These are phyloP conservation scores for Penicillium sp. DNA, from an alignment of 2,329 filamentous ascomycete species.

Conservation along the genomic window DNA sequence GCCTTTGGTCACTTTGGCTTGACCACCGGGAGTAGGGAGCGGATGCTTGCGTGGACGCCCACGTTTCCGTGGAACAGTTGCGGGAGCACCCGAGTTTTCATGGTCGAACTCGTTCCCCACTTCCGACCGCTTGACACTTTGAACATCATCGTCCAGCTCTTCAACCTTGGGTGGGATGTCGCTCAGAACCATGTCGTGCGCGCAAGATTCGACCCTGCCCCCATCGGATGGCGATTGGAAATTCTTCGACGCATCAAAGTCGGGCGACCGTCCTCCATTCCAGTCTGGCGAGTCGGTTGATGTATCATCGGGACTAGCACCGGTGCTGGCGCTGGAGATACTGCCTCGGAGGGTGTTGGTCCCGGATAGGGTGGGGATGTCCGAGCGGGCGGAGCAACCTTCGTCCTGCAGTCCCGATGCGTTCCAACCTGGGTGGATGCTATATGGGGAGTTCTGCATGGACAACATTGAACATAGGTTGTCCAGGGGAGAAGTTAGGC, in stretches of 20 bases:
- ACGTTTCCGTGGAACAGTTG: constrained; percentile 58
- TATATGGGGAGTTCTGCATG: constrained; percentile 35
- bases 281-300: constrained; percentile 33
- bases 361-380: constrained; percentile 25
- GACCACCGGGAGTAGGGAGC: constrained; percentile 56
- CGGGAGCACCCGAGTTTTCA: constrained; percentile 31
- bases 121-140: constrained; percentile 32
- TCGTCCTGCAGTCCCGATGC: constrained; percentile 22
- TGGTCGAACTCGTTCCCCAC: constrained; percentile 24
- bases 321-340: constrained; percentile 26
- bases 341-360: constrained; percentile 31
- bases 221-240: constrained; percentile 28
- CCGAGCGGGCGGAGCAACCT: constrained; percentile 23
- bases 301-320: constrained; percentile 35
- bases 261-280: constrained; percentile 22
- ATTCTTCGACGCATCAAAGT: constrained; percentile 23
- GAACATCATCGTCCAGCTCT: constrained; percentile 49
- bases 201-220: constrained; percentile 7
- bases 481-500: neutral
- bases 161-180: constrained; percentile 54
- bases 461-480: constrained; percentile 38
- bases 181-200: constrained; percentile 16
- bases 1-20: constrained; percentile 75
- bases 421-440: constrained; percentile 23
- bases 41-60: constrained; percentile 83